These are phyloP conservation scores for Ailanthus altissimus DNA, from an alignment of 345 rosid species.

Conservation along the genomic window DNA sequence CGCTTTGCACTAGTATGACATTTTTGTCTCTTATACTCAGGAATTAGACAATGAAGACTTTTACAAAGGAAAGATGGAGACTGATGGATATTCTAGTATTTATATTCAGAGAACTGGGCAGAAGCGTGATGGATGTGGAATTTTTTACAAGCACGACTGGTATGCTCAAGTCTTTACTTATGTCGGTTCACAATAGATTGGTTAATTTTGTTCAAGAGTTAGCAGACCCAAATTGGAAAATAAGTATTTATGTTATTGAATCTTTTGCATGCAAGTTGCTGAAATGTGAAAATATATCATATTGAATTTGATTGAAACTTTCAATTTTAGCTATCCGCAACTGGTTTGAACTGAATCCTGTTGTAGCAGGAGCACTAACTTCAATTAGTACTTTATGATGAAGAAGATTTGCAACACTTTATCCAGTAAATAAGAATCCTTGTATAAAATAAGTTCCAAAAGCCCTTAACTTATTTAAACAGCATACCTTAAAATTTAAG, in stretches of 20 bases:
- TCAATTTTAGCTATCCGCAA: neutral
- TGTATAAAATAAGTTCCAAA: neutral
- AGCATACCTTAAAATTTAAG: neutral
- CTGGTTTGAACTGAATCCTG: slow-evolving; percentile 2
- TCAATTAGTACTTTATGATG: neutral
- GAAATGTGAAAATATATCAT: neutral
- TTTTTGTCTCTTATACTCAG: slow-evolving; percentile 36
- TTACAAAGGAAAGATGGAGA: slow-evolving; percentile 66
- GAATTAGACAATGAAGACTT: slow-evolving; percentile 84
- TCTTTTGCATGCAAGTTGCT: neutral
- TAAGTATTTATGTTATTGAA: neutral
- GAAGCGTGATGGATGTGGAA: slow-evolving; percentile 92
- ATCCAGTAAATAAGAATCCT: neutral
- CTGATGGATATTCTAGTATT: slow-evolving; percentile 65
- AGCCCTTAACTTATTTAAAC: neutral
- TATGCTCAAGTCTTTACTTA: slow-evolving; percentile 26
- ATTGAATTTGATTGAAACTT: neutral
- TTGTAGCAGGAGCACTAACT: neutral
- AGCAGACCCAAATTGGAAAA: neutral
- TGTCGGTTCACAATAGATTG: neutral
- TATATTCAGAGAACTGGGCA: slow-evolving; percentile 83
- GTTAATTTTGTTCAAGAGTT: neutral
- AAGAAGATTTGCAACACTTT: neutral
- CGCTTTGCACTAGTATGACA: too few species aligned
- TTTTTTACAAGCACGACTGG: slow-evolving; percentile 74